Base-by-base conservation (phyloP, 129 eudicot species). In the Lactuca sativa region DNA sequence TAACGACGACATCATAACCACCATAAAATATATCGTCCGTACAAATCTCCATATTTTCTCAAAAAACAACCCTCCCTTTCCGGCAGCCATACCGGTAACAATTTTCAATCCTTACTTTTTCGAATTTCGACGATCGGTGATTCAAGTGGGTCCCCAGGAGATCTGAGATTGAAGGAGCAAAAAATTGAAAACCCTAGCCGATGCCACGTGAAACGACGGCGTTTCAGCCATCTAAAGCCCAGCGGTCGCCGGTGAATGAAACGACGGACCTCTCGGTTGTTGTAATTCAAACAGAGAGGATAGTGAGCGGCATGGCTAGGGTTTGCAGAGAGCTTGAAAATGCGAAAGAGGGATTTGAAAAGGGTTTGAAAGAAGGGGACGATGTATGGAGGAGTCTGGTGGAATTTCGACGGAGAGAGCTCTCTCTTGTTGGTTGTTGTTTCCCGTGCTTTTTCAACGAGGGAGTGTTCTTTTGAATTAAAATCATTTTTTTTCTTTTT, bases 1-100 rank as follows among this genome's bases (percentile, higher is more conserved):
- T 16, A 93, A 75, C 18, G 99, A 93, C 56, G 89, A 76, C 77
- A 90, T 63, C 97, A 93, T 85, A 6, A 87, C 97, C 73, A 87
- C 90, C 92, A 93, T 69, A 72, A 93, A 90, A 71, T 82, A 93
- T 0, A 87, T 48, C 62, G 92, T 87, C 83, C 93, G 72, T 38
- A 83, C 60, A 3, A 78, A 60, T 65, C 99, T 78, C 90, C 85
- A 54, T 58, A 85, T 14, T 73, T 86, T 93, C 76, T 90, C 99
- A 54, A 82, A 2, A 60, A 77, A 47, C 72, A 76, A 77, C 69
- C 77, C 80, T 62, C 81, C 82, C 78, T 75, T 78, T 69, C 81
- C 81, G 51, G 64, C 69, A 67, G 79, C 85, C 81, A 61, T 70
- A 34, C 16, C 38, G n/a, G 52, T 72, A 9, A 17, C 9, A 58